Base-by-base conservation (phyloP, 768 basidiomycete species). In the Hortiboletus flavorubellus region DNA sequence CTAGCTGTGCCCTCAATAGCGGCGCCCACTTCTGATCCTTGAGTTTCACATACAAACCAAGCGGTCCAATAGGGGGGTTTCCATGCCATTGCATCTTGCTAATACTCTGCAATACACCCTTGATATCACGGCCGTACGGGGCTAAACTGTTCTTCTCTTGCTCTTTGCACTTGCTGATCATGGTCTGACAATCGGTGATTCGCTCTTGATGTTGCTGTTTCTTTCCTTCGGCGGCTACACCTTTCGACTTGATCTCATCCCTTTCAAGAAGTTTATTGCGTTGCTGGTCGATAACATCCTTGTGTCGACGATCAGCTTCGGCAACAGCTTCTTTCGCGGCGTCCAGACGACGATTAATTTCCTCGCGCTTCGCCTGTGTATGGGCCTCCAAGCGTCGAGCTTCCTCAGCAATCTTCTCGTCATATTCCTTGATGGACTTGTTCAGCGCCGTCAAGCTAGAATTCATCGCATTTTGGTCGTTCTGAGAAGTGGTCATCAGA, bases 41-140 rank as follows among this genome's bases (percentile, higher is more conserved):
- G 37, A 92, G 80, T 62, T 85, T 87, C 63, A 98, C 87, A 66
- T 83, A 79, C 46, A 80, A 58, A 0, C 96, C 96, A 26, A 98
- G 74, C 0, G 96, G 96, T 0, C 91, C 91, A 34, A 91, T 69
- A 0, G 90, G 89, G 18, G 64, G 64, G 44, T 84, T 78, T 4
- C 91, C 91, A 29, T 73, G 57, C 92, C 91, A 93, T 6, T 53
- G 72, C 67, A 71, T 73, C 30, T 61, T 64, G 42, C 71, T 66
- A 51, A 94, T 84, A 39, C 70, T 73, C 10, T 76, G 75, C 42
- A 90, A 62, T 8, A 92, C 77, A 0, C 61, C 62, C 55, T 83
- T 80, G 65, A 91, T 84, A 44, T 84, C 76, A 33, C 64, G 68
- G 3, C 90, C 90, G 59, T 84, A 91, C 2, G 83, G 77, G 10